Base-by-base conservation (phyloP, 306 rosid species). In the Gastrolobium bilobum region DNA sequence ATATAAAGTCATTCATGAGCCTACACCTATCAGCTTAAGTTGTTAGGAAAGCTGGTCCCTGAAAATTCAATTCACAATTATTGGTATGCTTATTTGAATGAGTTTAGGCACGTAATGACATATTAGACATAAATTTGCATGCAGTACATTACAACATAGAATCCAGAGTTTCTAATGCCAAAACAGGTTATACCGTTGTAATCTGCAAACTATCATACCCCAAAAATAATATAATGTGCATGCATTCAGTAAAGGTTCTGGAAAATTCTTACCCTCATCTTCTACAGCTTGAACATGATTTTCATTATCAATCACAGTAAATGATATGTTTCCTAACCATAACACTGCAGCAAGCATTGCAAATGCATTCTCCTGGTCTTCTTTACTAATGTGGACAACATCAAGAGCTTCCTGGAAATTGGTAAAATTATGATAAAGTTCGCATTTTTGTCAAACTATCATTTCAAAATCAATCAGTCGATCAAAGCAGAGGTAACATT, bases 331-430 rank as follows among this genome's bases (percentile, higher is more conserved):
- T 83, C 98, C 98, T 59, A 94, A 86, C 97, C 98, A 94, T 68
- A 94, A 85, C 40, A 94, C 97, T 29, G 98, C 98, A 85, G 98
- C 92, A 80, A 94, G 92, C 98, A 94, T 92, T 38, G 97, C 94
- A 89, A 92, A 94, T 69, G 90, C 97, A 79, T 86, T 85, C 73
- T 89, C 88, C 79, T 94, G 98, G 75, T 94, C 92, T 75, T 89
- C 91, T 83, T 92, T 87, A 83, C 89, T 83, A 48, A 94, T 75
- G 85, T 94, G 98, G 68, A 94, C 96, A 76, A 94, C 92, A 88
- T 90, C 93, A 65, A 94, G 83, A 82, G 98, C 98, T 86, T 94
- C 98, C 98, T 94, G 81, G 82, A 86, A 83, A 70, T 74, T 1
- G 51, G 54, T 11, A 52, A 71, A 50, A 67, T 33, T 47, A 81